phyloP scores from a whole-genome alignment of 2,329 filamentous ascomycete species.

The Penicillium sp. region DNA sequence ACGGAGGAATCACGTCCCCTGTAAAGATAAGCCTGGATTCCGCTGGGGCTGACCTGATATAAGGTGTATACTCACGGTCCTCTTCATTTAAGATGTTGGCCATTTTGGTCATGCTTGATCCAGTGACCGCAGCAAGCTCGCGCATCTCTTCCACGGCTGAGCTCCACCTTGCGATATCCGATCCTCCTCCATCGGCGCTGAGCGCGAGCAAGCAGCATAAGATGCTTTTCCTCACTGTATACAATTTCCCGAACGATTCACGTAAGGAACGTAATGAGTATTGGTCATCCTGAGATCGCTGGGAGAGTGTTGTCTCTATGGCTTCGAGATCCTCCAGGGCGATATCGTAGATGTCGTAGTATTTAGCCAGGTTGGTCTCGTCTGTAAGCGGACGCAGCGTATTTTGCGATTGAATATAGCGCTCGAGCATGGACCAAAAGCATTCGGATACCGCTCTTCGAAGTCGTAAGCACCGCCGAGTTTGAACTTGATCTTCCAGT shows the following conservation, averaged over 20 bases:
- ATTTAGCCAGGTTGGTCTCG: slow-evolving; percentile 82
- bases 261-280: slow-evolving; percentile 81
- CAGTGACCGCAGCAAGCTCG: slow-evolving; percentile 64
- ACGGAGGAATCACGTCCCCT: slow-evolving; percentile 53
- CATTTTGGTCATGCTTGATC: slow-evolving; percentile 66
- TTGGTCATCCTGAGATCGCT: slow-evolving; percentile 71
- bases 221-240: slow-evolving; percentile 79
- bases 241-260: slow-evolving; percentile 77
- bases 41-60: not conserved
- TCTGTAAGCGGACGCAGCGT: slow-evolving; percentile 74
- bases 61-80: slow-evolving; percentile 63
- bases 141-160: slow-evolving; percentile 75
- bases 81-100: slow-evolving; percentile 74
- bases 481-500: slow-evolving; percentile 80
- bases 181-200: slow-evolving; percentile 75
- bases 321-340: slow-evolving; percentile 73
- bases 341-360: slow-evolving; percentile 87
- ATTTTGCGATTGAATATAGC: slow-evolving; percentile 71
- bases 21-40: slow-evolving; percentile 20
- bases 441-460: slow-evolving; percentile 74
- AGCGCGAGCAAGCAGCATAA: slow-evolving; percentile 87
- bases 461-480: slow-evolving; percentile 76
- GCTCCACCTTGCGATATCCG: slow-evolving; percentile 78
- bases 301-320: slow-evolving; percentile 66
- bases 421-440: slow-evolving; percentile 70